Percentiles rank a stretch among this genome's conserved stretches.
These are phyloP conservation scores for Boletus bicolor DNA, from an alignment of 768 basidiomycete species.

Conservation along the genomic window DNA sequence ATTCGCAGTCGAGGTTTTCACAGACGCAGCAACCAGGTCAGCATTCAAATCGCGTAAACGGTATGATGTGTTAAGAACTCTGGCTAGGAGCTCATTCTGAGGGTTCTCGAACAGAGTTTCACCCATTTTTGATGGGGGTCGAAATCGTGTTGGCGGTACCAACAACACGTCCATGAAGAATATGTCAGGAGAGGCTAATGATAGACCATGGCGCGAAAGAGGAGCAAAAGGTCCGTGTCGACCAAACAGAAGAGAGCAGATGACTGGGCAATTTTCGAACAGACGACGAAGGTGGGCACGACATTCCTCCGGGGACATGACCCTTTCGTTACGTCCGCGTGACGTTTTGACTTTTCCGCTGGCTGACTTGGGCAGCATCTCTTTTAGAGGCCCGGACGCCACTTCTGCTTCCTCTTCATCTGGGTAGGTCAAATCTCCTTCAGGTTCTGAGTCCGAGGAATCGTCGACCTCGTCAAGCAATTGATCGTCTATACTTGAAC, in stretches of 20 bases:
- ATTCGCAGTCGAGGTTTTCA: slow-evolving; percentile 55
- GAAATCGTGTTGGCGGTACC: slow-evolving; percentile 92
- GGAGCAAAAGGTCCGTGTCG: slow-evolving; percentile 84
- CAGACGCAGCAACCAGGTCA: slow-evolving; percentile 57
- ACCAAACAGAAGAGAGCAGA: slow-evolving; percentile 87
- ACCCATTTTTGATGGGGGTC: slow-evolving; percentile 88
- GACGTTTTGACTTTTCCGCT: slow-evolving; percentile 74
- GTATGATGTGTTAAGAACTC: slow-evolving; percentile 77
- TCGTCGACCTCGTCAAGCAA: slow-evolving; percentile 45
- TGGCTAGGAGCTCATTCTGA: slow-evolving; percentile 87
- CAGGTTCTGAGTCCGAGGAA: slow-evolving; percentile 47
- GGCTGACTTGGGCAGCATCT: slow-evolving; percentile 61
- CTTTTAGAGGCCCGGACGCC: slow-evolving; percentile 25
- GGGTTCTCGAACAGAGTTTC: slow-evolving; percentile 94
- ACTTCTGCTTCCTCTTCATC: slow-evolving; percentile 51
- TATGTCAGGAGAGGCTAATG: slow-evolving; percentile 83
- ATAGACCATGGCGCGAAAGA: slow-evolving; percentile 56
- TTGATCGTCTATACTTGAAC: slow-evolving; percentile 23
- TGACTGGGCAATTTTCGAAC: slow-evolving; percentile 76
- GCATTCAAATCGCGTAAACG: slow-evolving; percentile 73
- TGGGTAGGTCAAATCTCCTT: slow-evolving; percentile 45
- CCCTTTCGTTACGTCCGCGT: slow-evolving; percentile 85
- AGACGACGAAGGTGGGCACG: slow-evolving; percentile 89
- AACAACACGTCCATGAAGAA: slow-evolving; percentile 94
- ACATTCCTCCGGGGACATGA: slow-evolving; percentile 88